Evolutionary conservation across 2,329 filamentous ascomycete species (phyloP), one percentile per base, ranked within the genome.

Genomic region (Nannizzia gypsea): DNA sequence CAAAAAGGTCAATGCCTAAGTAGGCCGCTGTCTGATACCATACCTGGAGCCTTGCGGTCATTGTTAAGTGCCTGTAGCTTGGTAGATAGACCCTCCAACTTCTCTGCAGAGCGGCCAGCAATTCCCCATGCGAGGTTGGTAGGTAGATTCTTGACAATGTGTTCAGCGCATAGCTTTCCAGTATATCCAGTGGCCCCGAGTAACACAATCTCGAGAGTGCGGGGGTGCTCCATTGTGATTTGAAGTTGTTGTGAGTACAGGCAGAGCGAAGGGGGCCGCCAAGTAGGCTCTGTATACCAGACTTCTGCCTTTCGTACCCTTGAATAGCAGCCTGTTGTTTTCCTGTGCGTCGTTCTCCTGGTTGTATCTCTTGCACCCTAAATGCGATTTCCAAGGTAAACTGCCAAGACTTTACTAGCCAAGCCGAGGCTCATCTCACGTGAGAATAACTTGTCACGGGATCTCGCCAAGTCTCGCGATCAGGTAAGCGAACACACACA

Each of bases 111-210:
- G 26, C 91, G 87, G 31, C 91, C 91, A 52, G 90, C 89, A 59
- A 96, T 78, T 13, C 89, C 91, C 91, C 91, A 96, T 76, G 84
- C 90, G 63, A 95, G 72, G 70, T 89, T 82, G 17, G 87, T 89
- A 0, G 90, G 87, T 0, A 90, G 77, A 64, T 82, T 76, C 13
- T 79, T 80, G 58, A 84, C 80, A 67, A 96, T 86, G 72, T 93
- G 84, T 71, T 95, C 85, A 28, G 86, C 85, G 1, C 84, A 84
- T 65, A 88, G 79, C 64, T 83, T 85, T 42, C 91, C 91, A 0
- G 91, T 96, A 73, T 95, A 96, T 28, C 91, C 91, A 70, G 81
- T 86, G 8, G 86, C 84, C 26, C 86, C 86, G 20, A 87, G 78
- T 36, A 89, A 75, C 48, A 88, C 75, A 56, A 87, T 72, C 66